Evolutionary conservation across 176 grass and related monocot species (phyloP).

Genomic region (Musa itinerans): DNA sequence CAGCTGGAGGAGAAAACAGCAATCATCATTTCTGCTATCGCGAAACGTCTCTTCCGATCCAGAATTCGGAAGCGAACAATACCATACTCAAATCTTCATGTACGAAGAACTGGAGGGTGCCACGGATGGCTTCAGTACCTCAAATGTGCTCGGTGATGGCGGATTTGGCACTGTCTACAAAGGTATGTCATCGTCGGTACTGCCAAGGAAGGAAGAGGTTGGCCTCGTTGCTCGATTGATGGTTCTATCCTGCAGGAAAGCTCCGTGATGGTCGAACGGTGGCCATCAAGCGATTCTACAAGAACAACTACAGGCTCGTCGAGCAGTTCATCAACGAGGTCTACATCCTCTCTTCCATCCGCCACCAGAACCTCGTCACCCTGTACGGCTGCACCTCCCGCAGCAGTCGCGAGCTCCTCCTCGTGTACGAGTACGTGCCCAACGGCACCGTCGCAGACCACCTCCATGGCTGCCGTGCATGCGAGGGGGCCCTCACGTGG

Average conservation of each 20-base stretch:
- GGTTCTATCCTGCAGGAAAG: conserved; percentile 37
- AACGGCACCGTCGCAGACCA: conserved; percentile 91
- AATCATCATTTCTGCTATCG: conserved; percentile 19
- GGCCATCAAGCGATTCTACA: conserved; percentile 76
- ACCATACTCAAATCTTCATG: conserved; percentile 31
- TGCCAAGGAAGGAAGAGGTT: no score
- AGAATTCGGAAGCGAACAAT: conserved; percentile 15
- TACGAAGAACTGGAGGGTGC: conserved; percentile 49
- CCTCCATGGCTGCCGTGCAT: conserved; percentile 42
- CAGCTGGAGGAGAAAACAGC: conserved; percentile 3
- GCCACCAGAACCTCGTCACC: conserved; percentile 64
- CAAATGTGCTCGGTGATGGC: conserved; percentile 33
- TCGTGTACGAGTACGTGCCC: conserved; percentile 66
- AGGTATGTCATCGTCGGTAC: conserved; percentile 7
- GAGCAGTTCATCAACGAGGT: conserved; percentile 90
- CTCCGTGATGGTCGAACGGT: conserved; percentile 61
- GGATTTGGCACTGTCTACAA: conserved; percentile 53
- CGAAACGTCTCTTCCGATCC: conserved; percentile 15
- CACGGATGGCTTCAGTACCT: conserved; percentile 32
- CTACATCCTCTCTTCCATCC: conserved; percentile 56
- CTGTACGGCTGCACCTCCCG: conserved; percentile 72
- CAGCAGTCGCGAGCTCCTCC: conserved; percentile 57
- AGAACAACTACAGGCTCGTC: conserved; percentile 48
- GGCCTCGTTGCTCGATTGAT: no score
- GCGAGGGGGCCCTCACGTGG: conserved; percentile 49